Percentiles rank a stretch among this genome's conserved stretches.
These are phyloP conservation scores for Dothidotthia symphoricarpi DNA, from an alignment of 2,329 filamentous ascomycete species.

Conservation along the genomic window DNA sequence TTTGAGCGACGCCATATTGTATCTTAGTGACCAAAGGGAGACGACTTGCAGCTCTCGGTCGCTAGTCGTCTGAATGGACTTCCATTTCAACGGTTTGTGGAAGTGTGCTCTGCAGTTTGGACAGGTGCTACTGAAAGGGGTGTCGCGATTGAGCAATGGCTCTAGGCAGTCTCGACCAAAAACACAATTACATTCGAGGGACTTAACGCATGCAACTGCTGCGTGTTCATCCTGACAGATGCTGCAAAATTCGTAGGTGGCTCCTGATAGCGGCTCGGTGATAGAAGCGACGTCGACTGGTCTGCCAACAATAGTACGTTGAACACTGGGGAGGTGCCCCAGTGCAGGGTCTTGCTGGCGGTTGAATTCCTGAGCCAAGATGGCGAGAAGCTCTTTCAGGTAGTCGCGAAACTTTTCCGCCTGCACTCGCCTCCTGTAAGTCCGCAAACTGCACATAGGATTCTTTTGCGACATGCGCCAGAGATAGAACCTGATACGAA, in stretches of 20 bases:
- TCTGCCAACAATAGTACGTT: slow-evolving; percentile 1
- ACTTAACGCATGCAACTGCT: background rate
- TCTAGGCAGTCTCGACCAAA: slow-evolving; percentile 7
- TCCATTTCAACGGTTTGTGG: slow-evolving; percentile 8
- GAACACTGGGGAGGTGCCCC: background rate
- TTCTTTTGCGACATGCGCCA: slow-evolving; percentile 5
- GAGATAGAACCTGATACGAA: slow-evolving; percentile 9
- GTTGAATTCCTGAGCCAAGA: slow-evolving; percentile 4
- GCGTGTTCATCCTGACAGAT: slow-evolving; percentile 7
- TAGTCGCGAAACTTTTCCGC: background rate
- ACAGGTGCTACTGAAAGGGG: slow-evolving; percentile 5
- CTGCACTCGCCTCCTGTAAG: background rate
- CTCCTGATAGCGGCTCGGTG: background rate
- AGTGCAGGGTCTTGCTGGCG: slow-evolving; percentile 2
- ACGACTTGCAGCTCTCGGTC: slow-evolving; percentile 1
- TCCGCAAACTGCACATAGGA: background rate
- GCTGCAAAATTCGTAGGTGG: slow-evolving; percentile 1
- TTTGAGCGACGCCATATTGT: background rate
- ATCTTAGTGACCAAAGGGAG: slow-evolving; percentile 2
- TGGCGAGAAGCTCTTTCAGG: background rate
- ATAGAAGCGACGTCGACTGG: slow-evolving; percentile 3
- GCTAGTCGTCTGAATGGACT: background rate
- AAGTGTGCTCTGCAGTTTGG: slow-evolving; percentile 7
- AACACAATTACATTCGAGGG: slow-evolving; percentile 3
- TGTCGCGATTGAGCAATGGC: slow-evolving; percentile 6